These are phyloP conservation scores for Arxiozyma telluris DNA, from an alignment of 1,139 yeast species.

Conservation along the genomic window DNA sequence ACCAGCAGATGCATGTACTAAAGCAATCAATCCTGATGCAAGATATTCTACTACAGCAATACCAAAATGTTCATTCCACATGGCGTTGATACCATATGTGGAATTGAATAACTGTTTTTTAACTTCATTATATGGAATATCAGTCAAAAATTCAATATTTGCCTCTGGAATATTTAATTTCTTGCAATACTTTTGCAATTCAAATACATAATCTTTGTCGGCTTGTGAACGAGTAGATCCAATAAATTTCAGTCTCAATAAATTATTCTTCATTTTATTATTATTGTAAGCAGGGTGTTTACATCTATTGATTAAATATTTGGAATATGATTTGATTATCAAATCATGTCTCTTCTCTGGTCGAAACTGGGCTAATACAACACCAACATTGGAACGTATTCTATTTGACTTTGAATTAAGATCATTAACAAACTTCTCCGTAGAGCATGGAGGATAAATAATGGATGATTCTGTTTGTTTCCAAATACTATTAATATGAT, in stretches of 20 bases:
- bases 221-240: constrained; percentile 74
- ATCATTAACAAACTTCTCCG: constrained; percentile 39
- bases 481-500: constrained; percentile 65
- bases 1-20: constrained; percentile 92
- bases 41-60: constrained; percentile 93
- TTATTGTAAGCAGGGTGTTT: neutral
- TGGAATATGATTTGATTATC: constrained; percentile 53
- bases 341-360: constrained; percentile 88
- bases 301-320: constrained; percentile 31
- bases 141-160: constrained; percentile 58
- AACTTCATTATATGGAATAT: constrained; percentile 64
- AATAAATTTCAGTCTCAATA: constrained; percentile 56
- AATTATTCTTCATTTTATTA: constrained; percentile 17
- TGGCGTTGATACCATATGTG: constrained; percentile 79
- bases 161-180: constrained; percentile 40
- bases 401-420: neutral
- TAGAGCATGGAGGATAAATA: constrained; percentile 83
- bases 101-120: constrained; percentile 47
- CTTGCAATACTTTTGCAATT: constrained; percentile 40
- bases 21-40: constrained; percentile 78
- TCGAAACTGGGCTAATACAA: constrained; percentile 87
- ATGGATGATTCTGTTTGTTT: constrained; percentile 32
- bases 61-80: constrained; percentile 99
- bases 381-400: constrained; percentile 37
- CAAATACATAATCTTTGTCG: constrained; percentile 54